Evolutionary conservation across 441 rosid species (phyloP), one percentile per base, ranked within the genome.

Genomic region (Raphanus hybrid): DNA sequence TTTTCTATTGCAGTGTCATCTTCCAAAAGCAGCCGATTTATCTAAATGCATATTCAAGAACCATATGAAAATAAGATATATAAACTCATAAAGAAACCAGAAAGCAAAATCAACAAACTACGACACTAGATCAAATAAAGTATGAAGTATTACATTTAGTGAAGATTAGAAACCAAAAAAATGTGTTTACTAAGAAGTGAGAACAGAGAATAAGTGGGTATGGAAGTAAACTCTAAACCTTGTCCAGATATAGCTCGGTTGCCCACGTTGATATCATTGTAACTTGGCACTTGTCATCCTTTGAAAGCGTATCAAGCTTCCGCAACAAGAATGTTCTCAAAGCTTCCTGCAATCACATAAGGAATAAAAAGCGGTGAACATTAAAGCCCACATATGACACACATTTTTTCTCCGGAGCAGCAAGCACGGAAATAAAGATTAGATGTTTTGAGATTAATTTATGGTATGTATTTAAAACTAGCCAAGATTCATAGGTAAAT

Each of bases 241-340:
- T 94, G 88, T 96, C 99, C 85, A 96, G 82, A 89, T 96, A 96
- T 63, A 97, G 84, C 85, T 97, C 99, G 43, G 98, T 92, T 75
- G 97, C 89, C 99, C 99, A 97, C 3, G 99, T 94, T 70, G 99
- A 97, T 80, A 97, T 94, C 99, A 94, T 29, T 29, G 98, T 94
- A 82, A 96, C 86, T 84, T 90, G 99, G 89, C 97, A 94, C 83
- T 88, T 91, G 79, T 96, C 99, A 85, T 94, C 98, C 92, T 87
- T 89, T 58, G 90, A 68, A 76, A 96, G 95, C 84, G 84, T 91
- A 86, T 96, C 99, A 82, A 96, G 97, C 97, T 92, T 96, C 74
- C 88, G 90, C 89, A 96, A 80, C 75, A 96, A 80, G 85, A 91
- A 94, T 57, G 98, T 96, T 85, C 97, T 91, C 86, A 96, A 84